Percentiles rank a stretch among this genome's conserved stretches.
Evolutionary conservation across 495 filamentous ascomycete genomes (phyloP).

Genomic region (Penicillium pancosmium): DNA sequence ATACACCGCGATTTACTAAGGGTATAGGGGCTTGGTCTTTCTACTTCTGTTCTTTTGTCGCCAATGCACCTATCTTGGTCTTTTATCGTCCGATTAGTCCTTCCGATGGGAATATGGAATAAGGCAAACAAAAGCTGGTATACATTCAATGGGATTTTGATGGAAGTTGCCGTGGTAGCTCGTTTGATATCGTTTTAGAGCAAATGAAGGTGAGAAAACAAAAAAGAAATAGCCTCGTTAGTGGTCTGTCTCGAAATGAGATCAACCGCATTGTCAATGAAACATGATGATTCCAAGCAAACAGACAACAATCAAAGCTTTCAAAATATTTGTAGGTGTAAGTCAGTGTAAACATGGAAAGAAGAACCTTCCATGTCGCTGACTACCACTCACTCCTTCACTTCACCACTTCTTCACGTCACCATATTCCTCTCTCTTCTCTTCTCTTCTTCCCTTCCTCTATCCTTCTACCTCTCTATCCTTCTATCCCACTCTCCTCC

Average conservation of each 20-base stretch:
- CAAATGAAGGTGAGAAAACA: background rate
- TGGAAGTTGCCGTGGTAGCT: background rate
- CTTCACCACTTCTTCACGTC: no score
- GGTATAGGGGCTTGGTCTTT: background rate
- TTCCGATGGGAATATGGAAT: background rate
- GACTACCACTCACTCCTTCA: no score
- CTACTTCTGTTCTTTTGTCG: background rate
- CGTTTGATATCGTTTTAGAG: background rate
- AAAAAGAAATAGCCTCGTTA: background rate
- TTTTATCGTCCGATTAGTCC: background rate
- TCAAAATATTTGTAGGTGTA: no score
- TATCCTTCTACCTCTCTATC: background rate
- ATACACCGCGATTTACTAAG: background rate
- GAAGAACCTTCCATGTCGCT: no score
- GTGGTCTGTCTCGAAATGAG: background rate
- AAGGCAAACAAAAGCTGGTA: background rate
- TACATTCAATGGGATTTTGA: no score
- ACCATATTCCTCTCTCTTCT: background rate
- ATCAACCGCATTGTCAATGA: background rate
- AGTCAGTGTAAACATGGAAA: no score
- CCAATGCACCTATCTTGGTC: background rate
- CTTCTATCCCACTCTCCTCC: background rate
- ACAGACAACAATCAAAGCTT: background rate
- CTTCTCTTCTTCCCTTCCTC: background rate
- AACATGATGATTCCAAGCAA: conserved; percentile 1